phyloP scores from a whole-genome alignment of 2,329 filamentous ascomycete genomes.

The Colletotrichum abscissum region DNA sequence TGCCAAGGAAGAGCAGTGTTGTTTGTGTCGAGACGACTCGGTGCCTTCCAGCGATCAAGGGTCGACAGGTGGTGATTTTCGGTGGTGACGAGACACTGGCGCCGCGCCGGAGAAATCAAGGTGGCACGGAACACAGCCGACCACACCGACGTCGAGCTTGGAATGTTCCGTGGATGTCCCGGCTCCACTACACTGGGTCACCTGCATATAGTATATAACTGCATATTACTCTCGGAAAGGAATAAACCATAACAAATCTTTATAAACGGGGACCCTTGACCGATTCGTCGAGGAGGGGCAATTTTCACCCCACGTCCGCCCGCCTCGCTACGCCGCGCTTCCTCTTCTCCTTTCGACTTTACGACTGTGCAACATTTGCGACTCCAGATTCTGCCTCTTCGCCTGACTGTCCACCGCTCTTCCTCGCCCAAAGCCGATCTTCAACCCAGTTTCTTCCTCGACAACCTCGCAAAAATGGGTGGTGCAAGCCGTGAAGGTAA shows the following conservation, averaged over 20 bases:
- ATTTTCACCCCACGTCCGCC: slow-evolving; percentile 36
- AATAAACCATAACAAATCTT: neutral
- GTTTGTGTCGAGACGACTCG: slow-evolving; percentile 2
- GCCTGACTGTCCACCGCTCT: slow-evolving; percentile 1
- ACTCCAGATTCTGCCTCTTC: slow-evolving; percentile 21
- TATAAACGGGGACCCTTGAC: slow-evolving; percentile 21
- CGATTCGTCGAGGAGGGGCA: slow-evolving; percentile 34
- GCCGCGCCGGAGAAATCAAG: slow-evolving; percentile 20
- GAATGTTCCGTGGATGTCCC: slow-evolving; percentile 24
- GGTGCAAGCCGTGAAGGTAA: slow-evolving; percentile 52
- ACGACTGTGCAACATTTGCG: slow-evolving; percentile 11
- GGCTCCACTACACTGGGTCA: neutral
- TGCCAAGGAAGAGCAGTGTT: slow-evolving; percentile 1
- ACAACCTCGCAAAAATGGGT: slow-evolving; percentile 46
- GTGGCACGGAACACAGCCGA: slow-evolving; percentile 4
- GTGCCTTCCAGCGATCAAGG: slow-evolving; percentile 27
- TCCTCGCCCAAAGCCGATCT: slow-evolving; percentile 1
- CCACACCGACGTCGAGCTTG: slow-evolving; percentile 5
- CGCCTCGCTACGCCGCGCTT: slow-evolving; percentile 15
- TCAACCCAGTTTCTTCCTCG: slow-evolving; percentile 7
- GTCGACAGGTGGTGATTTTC: slow-evolving; percentile 23
- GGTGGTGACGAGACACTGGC: slow-evolving; percentile 5
- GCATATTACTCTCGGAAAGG: neutral
- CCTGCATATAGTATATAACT: no score
- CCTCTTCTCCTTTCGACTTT: slow-evolving; percentile 6